Percentiles rank a stretch among this genome's conserved stretches.
phyloP scores from a whole-genome alignment of 371 early-diverging fungal species.

The Mucor ambiguus region DNA sequence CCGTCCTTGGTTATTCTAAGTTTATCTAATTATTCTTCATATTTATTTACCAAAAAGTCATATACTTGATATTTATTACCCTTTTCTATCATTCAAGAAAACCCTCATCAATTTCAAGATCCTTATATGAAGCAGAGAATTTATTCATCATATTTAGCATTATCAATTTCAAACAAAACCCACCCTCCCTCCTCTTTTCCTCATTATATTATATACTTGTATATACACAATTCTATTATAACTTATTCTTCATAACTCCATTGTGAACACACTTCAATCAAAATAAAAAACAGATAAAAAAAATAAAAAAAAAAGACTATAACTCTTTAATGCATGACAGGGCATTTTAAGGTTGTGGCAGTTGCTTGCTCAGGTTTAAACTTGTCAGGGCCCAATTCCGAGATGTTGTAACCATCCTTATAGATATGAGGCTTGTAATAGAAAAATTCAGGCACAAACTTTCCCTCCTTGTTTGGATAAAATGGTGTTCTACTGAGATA shows the following conservation, averaged over 20 bases:
- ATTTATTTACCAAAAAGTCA: background rate
- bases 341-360: background rate
- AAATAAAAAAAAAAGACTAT: no score
- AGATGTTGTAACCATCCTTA: constrained; percentile 18
- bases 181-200: background rate
- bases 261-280: background rate
- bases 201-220: constrained; percentile 12
- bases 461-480: constrained; percentile 12
- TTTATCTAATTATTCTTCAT: background rate
- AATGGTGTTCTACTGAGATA: constrained; percentile 22
- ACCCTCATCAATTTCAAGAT: background rate
- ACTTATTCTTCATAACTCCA: constrained; percentile 8
- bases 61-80: constrained; percentile 8
- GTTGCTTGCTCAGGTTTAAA: background rate
- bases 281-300: background rate
- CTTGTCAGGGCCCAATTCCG: constrained; percentile 22
- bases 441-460: constrained; percentile 16
- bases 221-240: constrained; percentile 9
- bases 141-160: constrained; percentile 9
- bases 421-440: constrained; percentile 18
- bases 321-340: background rate
- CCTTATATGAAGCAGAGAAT: background rate
- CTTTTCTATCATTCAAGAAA: background rate
- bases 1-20: constrained; percentile 31
- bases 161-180: background rate